phyloP scores from a whole-genome alignment of 345 rosid species.

The Eucalyptus shirleyi region DNA sequence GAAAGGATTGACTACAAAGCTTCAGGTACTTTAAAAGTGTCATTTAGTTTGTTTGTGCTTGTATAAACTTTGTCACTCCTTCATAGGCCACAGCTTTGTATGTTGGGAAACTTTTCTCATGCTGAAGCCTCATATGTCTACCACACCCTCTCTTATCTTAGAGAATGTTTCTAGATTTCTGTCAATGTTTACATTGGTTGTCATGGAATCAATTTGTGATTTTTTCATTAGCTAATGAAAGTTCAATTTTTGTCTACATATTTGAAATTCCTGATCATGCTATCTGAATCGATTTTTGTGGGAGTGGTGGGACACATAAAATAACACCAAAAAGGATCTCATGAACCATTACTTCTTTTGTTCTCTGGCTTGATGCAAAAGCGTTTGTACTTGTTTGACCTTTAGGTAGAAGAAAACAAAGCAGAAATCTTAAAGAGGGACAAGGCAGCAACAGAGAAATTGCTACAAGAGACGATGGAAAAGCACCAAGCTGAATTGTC shows the following conservation, averaged over 20 bases:
- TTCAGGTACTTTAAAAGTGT: slow-evolving; percentile 64
- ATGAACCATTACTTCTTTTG: not conserved
- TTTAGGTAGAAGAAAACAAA: slow-evolving; percentile 92
- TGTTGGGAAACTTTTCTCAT: not conserved
- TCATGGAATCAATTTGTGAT: not conserved
- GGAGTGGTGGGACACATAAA: not conserved
- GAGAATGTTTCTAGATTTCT: not conserved
- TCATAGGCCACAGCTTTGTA: not conserved
- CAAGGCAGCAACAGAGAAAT: slow-evolving; percentile 80
- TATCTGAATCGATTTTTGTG: not conserved
- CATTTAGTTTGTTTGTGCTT: not conserved
- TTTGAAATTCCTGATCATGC: not conserved
- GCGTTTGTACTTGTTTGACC: not conserved
- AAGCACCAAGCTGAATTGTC: slow-evolving; percentile 85
- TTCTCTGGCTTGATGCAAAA: not conserved
- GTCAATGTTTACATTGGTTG: not conserved
- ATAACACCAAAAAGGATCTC: not conserved
- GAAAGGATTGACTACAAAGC: slow-evolving; percentile 83
- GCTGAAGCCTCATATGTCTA: not conserved
- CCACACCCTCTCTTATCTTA: not conserved
- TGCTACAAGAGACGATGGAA: slow-evolving; percentile 96
- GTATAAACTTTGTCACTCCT: not conserved
- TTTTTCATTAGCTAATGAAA: not conserved
- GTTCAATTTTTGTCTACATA: not conserved
- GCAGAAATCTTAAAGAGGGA: slow-evolving; percentile 89